These are phyloP conservation scores for Sabuloglossum arenarium DNA, from an alignment of 495 filamentous ascomycete genomes.

Conservation along the genomic window DNA sequence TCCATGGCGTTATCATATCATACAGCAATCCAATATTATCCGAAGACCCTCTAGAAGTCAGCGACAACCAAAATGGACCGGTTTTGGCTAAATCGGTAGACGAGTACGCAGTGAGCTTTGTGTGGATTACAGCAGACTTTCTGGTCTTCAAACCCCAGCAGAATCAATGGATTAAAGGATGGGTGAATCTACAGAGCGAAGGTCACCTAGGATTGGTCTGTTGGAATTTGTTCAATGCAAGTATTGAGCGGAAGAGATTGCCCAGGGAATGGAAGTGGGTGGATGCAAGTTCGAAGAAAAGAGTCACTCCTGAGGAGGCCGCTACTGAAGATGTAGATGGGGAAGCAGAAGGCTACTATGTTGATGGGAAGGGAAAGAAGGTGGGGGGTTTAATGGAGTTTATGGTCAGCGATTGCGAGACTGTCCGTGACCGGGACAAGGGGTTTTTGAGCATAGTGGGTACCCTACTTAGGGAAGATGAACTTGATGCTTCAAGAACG, in stretches of 20 bases:
- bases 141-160: slow-evolving; percentile 42
- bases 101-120: slow-evolving; percentile 45
- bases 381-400: slow-evolving; percentile 41
- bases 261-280: slow-evolving; percentile 47
- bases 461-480: slow-evolving; percentile 32
- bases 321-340: slow-evolving; percentile 20
- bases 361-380: slow-evolving; percentile 37
- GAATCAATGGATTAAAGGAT: slow-evolving; percentile 38
- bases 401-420: slow-evolving; percentile 39
- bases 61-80: slow-evolving; percentile 23
- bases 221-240: slow-evolving; percentile 57
- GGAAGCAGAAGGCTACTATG: slow-evolving; percentile 30
- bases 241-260: slow-evolving; percentile 41
- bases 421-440: slow-evolving; percentile 32
- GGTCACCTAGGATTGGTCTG: slow-evolving; percentile 49
- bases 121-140: slow-evolving; percentile 58
- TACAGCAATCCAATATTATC: slow-evolving; percentile 34
- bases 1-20: slow-evolving; percentile 48
- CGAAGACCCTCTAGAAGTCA: slow-evolving; percentile 14
- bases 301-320: slow-evolving; percentile 10
- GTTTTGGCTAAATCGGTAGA: slow-evolving; percentile 34
- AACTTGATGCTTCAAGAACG: neutral
- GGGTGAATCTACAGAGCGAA: slow-evolving; percentile 51
- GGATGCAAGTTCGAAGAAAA: neutral
- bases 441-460: slow-evolving; percentile 50